These are phyloP conservation scores for Solanum medicagineum DNA, from an alignment of 257 asterid species.

Conservation along the genomic window DNA sequence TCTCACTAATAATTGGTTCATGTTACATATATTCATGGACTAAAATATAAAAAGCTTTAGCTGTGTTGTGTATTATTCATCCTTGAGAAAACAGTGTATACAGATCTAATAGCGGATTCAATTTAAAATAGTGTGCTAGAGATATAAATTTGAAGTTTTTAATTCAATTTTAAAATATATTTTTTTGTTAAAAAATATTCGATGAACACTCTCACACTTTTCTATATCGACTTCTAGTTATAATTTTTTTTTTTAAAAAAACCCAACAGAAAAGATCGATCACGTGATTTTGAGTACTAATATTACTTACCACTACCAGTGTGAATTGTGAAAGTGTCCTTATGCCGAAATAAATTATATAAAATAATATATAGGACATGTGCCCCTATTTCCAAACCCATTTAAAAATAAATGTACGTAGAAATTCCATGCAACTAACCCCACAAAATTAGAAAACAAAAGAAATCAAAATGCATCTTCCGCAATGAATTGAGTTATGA, in stretches of 20 bases:
- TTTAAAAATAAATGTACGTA: neutral
- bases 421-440: neutral
- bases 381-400: neutral
- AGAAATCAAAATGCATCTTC: neutral
- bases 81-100: too few relatives aligned
- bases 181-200: too few relatives aligned
- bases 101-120: fast-evolving
- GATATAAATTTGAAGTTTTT: neutral
- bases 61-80: neutral
- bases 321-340: neutral
- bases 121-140: too few relatives aligned
- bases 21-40: neutral
- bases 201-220: too few relatives aligned
- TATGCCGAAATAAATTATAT: neutral
- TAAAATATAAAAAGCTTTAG: neutral
- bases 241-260: too few relatives aligned
- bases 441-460: neutral
- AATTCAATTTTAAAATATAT: neutral
- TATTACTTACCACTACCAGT: neutral
- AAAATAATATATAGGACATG: neutral
- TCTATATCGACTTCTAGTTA: too few relatives aligned
- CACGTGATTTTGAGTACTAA: neutral
- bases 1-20: neutral
- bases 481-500: neutral
- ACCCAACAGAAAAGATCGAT: neutral